Percentiles rank a stretch among this genome's conserved stretches.
These are phyloP conservation scores for Bruguiera hainesii DNA, from an alignment of 441 rosid genomes.

Conservation along the genomic window DNA sequence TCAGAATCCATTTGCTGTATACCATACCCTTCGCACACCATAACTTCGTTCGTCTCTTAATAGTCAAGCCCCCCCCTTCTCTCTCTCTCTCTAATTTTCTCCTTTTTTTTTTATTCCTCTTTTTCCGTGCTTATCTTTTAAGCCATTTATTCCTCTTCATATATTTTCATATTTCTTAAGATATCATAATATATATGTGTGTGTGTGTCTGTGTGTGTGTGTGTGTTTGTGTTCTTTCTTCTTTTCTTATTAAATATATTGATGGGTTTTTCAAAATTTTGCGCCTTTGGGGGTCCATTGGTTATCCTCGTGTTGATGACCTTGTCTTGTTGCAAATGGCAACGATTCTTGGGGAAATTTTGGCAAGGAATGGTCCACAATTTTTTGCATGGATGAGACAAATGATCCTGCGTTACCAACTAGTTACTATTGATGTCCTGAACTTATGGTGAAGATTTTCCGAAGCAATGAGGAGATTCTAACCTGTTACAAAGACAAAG, in stretches of 20 bases:
- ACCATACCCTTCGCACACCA: too few relatives aligned
- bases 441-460: slow-evolving; percentile 4
- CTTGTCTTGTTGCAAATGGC: slow-evolving; percentile 9
- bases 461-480: slow-evolving; percentile 5
- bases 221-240: too few relatives aligned
- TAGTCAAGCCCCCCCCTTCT: too few relatives aligned
- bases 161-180: too few relatives aligned
- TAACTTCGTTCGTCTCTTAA: too few relatives aligned
- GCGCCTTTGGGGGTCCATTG: slow-evolving; percentile 2
- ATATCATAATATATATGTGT: too few relatives aligned
- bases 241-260: background rate
- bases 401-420: background rate
- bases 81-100: too few relatives aligned
- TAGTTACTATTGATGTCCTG: slow-evolving; percentile 8
- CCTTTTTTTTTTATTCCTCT: too few relatives aligned
- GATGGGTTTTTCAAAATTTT: slow-evolving; percentile 3
- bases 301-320: slow-evolving; percentile 10
- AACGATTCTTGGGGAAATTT: slow-evolving; percentile 10
- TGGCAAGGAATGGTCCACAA: slow-evolving; percentile 21
- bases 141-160: background rate
- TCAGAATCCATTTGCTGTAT: too few relatives aligned
- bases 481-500: too few relatives aligned
- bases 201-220: too few relatives aligned
- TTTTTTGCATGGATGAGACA: slow-evolving; percentile 3
- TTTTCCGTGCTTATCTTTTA: background rate